Base-by-base conservation (phyloP, 2,329 filamentous ascomycete genomes). In the Pseudogymnoascus pannorum region DNA sequence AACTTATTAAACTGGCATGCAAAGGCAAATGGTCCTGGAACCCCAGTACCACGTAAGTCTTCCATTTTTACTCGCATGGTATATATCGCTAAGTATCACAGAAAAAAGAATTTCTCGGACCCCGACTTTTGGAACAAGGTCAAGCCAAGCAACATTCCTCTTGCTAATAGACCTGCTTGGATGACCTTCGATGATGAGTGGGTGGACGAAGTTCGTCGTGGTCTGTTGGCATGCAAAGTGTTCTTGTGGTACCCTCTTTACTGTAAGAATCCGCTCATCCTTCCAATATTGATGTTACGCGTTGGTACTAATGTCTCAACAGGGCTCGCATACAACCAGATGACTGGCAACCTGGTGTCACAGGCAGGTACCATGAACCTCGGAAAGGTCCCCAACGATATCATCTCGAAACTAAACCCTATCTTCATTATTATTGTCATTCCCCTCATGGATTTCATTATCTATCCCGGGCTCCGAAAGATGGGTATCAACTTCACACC, bases 101-200 rank as follows among this genome's bases (percentile, higher is more conserved):
- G 48, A 31, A 31, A 20, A 71, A 79, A 76, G 68, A 81, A 81
- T 67, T 74, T 83, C 64, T 75, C 79, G 63, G 73, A 75, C 60
- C 75, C 75, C 2, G 73, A 74, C 5, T 85, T 89, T 75, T 91
- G 87, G 85, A 84, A 90, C 24, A 70, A 77, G 3, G 84, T 85
- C 63, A 89, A 89, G 75, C 88, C 88, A 2, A 88, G 84, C 8
- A 76, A 78, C 35, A 78, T 90, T 5, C 75, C 80, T 8, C 75
- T 79, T 36, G 73, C 72, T 1, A 71, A 78, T 65, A 85, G 85
- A 60, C 88, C 88, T 0, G 40, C 61, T 0, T 92, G 88, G 88
- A 92, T 92, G 87, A 88, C 86, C 0, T 92, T 91, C 67, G 89
- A 93, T 64, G 90, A 93, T 67, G 83, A 84, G 59, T 93, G 89